Evolutionary conservation across 148 eudicot species (phyloP).

Genomic region (Fagopyrum esculentum): DNA sequence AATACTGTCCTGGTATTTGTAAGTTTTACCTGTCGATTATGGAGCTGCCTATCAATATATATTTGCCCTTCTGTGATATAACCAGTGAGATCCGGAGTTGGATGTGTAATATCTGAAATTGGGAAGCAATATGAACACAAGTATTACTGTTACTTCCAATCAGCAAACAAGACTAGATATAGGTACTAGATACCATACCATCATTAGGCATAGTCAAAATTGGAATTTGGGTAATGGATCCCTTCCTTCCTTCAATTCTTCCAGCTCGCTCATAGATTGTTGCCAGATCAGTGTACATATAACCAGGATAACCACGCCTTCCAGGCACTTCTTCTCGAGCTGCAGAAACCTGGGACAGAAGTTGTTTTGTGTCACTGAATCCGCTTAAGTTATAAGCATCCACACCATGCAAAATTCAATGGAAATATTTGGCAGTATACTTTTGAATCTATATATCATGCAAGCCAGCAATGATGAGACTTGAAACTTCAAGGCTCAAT

Average conservation of each 20-base stretch:
- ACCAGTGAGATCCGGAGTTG: conserved; percentile 88
- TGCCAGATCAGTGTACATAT: conserved; percentile 87
- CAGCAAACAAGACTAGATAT: conserved; percentile 2
- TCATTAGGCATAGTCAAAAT: conserved; percentile 84
- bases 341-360: conserved; percentile 59
- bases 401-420: not conserved
- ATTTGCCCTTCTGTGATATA: conserved; percentile 89
- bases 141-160: not conserved
- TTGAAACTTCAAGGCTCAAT: no score
- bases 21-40: conserved; percentile 60
- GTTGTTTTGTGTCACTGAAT: conserved; percentile 3
- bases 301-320: conserved; percentile 92
- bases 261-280: conserved; percentile 91
- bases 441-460: not conserved
- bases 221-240: conserved; percentile 82
- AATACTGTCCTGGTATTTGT: not conserved
- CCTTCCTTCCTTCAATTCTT: conserved; percentile 78
- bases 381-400: not conserved
- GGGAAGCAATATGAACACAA: not conserved
- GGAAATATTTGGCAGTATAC: not conserved
- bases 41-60: conserved; percentile 76
- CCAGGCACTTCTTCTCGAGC: conserved; percentile 92
- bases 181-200: conserved; percentile 31
- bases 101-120: conserved; percentile 71
- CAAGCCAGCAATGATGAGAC: no score